These are phyloP conservation scores for Aquanectria penicillioides DNA, from an alignment of 2,329 filamentous ascomycete species.

Conservation along the genomic window DNA sequence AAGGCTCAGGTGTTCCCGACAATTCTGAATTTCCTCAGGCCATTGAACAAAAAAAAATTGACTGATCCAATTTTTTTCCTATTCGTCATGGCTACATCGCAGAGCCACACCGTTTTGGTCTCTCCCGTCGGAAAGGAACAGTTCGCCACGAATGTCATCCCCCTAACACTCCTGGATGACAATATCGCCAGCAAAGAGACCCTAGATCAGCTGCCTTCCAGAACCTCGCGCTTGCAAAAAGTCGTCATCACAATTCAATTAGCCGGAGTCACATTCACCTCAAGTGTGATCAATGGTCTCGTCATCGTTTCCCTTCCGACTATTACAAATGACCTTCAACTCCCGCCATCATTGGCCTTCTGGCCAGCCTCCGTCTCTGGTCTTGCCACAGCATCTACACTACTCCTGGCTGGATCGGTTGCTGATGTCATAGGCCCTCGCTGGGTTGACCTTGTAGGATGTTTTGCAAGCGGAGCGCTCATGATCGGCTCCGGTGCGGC, in stretches of 20 bases:
- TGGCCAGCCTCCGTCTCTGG: constrained; percentile 52
- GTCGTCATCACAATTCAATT: constrained; percentile 35
- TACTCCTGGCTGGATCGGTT: constrained; percentile 51
- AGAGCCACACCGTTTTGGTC: constrained; percentile 13
- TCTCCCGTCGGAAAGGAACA: constrained; percentile 2
- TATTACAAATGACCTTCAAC: constrained; percentile 50
- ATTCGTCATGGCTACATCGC: constrained; percentile 3
- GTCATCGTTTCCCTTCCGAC: constrained; percentile 52
- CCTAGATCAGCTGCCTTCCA: not conserved
- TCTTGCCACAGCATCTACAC: constrained; percentile 48
- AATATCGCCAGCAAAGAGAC: not conserved
- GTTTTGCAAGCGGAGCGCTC: constrained; percentile 41
- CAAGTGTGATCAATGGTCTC: constrained; percentile 41
- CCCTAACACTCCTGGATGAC: constrained; percentile 10
- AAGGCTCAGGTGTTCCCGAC: too few relatives aligned
- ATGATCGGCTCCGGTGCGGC: constrained; percentile 46
- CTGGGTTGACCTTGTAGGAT: constrained; percentile 47
- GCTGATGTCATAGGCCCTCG: constrained; percentile 50
- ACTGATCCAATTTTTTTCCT: too few relatives aligned
- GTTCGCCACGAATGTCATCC: constrained; percentile 1
- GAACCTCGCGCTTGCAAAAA: constrained; percentile 31
- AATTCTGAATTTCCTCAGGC: too few relatives aligned
- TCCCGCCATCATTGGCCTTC: constrained; percentile 47
- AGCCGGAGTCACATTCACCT: constrained; percentile 38
- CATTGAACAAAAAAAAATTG: too few relatives aligned